Evolutionary conservation across 441 rosid genomes (phyloP).

Genomic region (Metrosideros polymorpha): DNA sequence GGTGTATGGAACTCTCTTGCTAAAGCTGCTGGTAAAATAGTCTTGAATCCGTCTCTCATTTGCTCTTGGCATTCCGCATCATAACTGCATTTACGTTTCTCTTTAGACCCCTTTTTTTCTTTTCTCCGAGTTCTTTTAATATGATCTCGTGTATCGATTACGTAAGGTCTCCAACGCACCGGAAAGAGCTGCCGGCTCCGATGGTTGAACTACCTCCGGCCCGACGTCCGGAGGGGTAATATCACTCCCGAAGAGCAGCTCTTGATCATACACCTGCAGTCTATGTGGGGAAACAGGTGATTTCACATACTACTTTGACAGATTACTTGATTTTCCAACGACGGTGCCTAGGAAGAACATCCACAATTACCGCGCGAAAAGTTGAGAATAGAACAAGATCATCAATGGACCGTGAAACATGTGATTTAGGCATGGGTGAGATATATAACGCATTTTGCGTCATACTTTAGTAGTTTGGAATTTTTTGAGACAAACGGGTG

Average conservation of each 20-base stretch:
- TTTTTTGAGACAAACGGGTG: no score
- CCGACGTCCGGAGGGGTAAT: background rate
- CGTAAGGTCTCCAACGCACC: background rate
- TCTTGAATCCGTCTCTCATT: background rate
- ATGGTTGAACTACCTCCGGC: background rate
- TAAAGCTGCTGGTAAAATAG: slow-evolving; percentile 17
- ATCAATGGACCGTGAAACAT: background rate
- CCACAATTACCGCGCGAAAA: background rate
- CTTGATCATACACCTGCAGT: background rate
- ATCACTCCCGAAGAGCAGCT: background rate
- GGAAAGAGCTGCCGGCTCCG: background rate
- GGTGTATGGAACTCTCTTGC: slow-evolving; percentile 98
- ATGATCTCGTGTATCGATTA: background rate
- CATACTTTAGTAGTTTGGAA: no score
- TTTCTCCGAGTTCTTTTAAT: background rate
- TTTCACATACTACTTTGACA: background rate
- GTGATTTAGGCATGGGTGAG: background rate
- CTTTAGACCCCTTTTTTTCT: no score
- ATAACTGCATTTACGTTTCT: background rate
- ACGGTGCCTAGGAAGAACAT: background rate
- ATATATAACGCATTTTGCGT: no score
- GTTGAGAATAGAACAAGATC: background rate
- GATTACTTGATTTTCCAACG: background rate
- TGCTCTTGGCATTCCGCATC: background rate
- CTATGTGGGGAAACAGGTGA: background rate